phyloP scores from a whole-genome alignment of 73 alveolate genomes.

The Paramecium tetraurelia region DNA sequence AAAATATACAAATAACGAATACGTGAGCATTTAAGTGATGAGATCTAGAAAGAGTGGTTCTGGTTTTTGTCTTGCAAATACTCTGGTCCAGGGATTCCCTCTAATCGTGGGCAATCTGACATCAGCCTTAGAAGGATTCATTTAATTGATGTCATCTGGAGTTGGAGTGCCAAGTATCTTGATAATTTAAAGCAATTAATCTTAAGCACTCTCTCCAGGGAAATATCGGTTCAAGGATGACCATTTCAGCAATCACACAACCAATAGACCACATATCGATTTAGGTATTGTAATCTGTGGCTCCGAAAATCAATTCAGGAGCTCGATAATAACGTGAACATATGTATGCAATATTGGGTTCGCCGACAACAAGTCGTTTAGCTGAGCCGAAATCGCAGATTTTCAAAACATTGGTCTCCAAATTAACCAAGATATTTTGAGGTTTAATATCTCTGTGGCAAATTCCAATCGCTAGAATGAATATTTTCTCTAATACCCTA shows the following conservation, averaged over 20 bases:
- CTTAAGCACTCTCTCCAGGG: slow-evolving; percentile 86
- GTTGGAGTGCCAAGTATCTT: slow-evolving; percentile 92
- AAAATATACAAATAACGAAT: neutral
- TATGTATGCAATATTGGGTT: slow-evolving; percentile 81
- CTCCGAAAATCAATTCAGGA: slow-evolving; percentile 78
- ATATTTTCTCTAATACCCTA: slow-evolving; percentile 30
- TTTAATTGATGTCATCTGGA: slow-evolving; percentile 72
- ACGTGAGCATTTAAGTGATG: slow-evolving; percentile 62
- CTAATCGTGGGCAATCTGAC: slow-evolving; percentile 75
- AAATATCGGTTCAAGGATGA: slow-evolving; percentile 80
- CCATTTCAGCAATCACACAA: slow-evolving; percentile 89
- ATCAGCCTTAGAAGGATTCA: slow-evolving; percentile 89
- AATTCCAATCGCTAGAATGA: slow-evolving; percentile 65
- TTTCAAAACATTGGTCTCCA: slow-evolving; percentile 56
- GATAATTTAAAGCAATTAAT: slow-evolving; percentile 85
- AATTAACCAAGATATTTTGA: slow-evolving; percentile 68
- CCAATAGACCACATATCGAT: slow-evolving; percentile 93
- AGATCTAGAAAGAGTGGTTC: slow-evolving; percentile 53
- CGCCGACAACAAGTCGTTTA: slow-evolving; percentile 78
- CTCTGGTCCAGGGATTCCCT: slow-evolving; percentile 57
- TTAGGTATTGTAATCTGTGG: slow-evolving; percentile 71
- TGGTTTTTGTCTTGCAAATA: slow-evolving; percentile 32
- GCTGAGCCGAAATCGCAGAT: slow-evolving; percentile 92
- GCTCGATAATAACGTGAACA: slow-evolving; percentile 85
- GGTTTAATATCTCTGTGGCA: slow-evolving; percentile 88